phyloP scores from a whole-genome alignment of 2,329 filamentous ascomycete genomes.

The Dryadomyces quercivorus region DNA sequence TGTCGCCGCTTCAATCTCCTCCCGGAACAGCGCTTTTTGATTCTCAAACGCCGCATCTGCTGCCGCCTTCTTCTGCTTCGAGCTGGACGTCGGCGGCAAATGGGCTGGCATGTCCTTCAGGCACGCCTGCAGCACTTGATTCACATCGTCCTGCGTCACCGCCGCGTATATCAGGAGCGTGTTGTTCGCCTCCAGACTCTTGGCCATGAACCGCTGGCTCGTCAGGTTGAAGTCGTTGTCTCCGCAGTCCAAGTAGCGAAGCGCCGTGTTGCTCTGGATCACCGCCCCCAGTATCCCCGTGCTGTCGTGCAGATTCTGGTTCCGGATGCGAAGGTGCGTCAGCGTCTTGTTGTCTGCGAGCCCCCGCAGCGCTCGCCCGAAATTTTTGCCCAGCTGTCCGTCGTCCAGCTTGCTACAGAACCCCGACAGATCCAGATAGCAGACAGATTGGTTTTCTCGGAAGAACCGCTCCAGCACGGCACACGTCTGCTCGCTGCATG shows the following conservation, averaged over 20 bases:
- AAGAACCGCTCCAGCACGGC: conserved; percentile 37
- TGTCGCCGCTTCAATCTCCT: conserved; percentile 10
- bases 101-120: conserved; percentile 10
- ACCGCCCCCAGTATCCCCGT: conserved; percentile 39
- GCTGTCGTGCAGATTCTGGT: conserved; percentile 42
- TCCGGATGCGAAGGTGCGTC: conserved; percentile 40
- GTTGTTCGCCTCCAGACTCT: conserved; percentile 28
- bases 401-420: conserved; percentile 46
- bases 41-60: conserved; percentile 13
- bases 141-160: conserved; percentile 16
- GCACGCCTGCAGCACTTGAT: conserved; percentile 14
- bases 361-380: conserved; percentile 32
- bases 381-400: conserved; percentile 39
- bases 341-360: conserved; percentile 19
- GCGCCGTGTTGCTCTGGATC: conserved; percentile 33
- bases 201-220: conserved; percentile 33
- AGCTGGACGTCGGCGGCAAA: not conserved
- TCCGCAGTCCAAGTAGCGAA: conserved; percentile 41
- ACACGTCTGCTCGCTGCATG: conserved; percentile 31
- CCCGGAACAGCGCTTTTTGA: conserved; percentile 10
- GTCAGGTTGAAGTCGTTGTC: conserved; percentile 43
- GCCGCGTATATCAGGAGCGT: conserved; percentile 30
- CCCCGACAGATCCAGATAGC: conserved; percentile 43
- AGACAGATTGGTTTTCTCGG: conserved; percentile 35
- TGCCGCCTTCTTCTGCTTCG: conserved; percentile 8